These are phyloP conservation scores for Penicillium cataractarum DNA, from an alignment of 495 filamentous ascomycete genomes.

Conservation along the genomic window DNA sequence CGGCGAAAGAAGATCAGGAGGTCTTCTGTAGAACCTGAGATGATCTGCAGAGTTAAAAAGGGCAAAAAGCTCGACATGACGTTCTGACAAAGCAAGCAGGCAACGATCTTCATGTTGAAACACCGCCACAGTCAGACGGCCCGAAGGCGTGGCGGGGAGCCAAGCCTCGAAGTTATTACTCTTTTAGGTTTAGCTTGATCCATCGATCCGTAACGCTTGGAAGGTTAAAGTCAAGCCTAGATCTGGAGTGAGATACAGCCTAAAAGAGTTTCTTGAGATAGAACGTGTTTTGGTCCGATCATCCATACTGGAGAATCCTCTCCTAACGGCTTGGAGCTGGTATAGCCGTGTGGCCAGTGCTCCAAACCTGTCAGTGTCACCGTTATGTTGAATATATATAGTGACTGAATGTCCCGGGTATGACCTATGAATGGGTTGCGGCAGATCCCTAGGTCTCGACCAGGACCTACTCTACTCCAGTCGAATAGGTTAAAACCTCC, in stretches of 20 bases:
- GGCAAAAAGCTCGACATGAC: not conserved
- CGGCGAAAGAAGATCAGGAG: not conserved
- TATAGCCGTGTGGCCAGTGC: no score
- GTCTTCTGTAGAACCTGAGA: not conserved
- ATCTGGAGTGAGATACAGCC: no score
- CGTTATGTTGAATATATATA: no score
- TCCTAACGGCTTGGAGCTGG: no score
- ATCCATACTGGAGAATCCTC: no score
- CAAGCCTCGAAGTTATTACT: not conserved
- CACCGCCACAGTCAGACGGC: not conserved
- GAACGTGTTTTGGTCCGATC: no score
- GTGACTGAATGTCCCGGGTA: no score
- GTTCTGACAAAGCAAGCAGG: not conserved
- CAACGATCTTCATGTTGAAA: not conserved
- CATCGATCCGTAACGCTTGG: not conserved
- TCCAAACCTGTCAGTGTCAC: no score
- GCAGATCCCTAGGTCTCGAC: no score
- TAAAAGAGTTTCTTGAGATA: not conserved
- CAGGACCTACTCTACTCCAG: no score
- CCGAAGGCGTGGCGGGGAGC: not conserved
- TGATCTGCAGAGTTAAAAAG: not conserved
- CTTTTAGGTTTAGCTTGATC: not conserved
- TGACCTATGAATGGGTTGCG: no score
- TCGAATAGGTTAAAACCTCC: no score
- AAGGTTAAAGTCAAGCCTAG: not conserved